Base-by-base conservation (phyloP, 176 grass and related monocot genomes). In the Rhynchospora pubera region DNA sequence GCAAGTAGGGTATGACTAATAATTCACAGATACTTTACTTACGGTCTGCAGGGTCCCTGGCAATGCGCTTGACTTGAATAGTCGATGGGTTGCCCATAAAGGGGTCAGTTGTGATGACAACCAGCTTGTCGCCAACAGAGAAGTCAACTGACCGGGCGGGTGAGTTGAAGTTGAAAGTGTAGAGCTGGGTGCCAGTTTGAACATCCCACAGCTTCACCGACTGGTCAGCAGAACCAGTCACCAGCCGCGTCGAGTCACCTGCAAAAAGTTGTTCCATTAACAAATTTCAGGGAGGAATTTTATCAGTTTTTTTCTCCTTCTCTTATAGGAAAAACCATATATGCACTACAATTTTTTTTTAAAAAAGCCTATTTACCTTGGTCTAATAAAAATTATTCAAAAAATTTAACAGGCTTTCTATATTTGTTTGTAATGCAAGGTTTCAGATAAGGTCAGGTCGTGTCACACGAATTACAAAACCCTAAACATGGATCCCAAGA, bases 201-300 rank as follows among this genome's bases (percentile, higher is more conserved):
- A 98, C 92, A 51, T 94, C 89, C 96, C 96, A 98, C 65, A 98
- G 87, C 62, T 94, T 98, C 46, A 88, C 90, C 5, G 87, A 93
- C 87, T 93, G 90, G 58, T 94, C 92, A 12, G 96, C 92, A 87
- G 90, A 93, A 4, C 74, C 92, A 0, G 96, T 98, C 44, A 98
- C 65, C 46, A 98, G 90, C 47, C 66, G 92, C 11, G 79, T 81
- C 7, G 96, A 98, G 77, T 98, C 92, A 15, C 89, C 89, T 90
- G 51, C 9, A 59, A 72, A n/a, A 50, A n/a, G 11, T 21, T 57
- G 18, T 42, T 34, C 7, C 52, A 34, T 3, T 26, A 84, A 51
- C 52, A 57, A 13, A 79, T 7, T 9, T 47, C 2, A 46, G 18
- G 5, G 18, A 3, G 16, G 16, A 0, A 67, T 7, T 1, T 18